Conservation (phyloP, 2,329 filamentous ascomycete genomes). For the Fusarium chlamydosporum region DNA sequence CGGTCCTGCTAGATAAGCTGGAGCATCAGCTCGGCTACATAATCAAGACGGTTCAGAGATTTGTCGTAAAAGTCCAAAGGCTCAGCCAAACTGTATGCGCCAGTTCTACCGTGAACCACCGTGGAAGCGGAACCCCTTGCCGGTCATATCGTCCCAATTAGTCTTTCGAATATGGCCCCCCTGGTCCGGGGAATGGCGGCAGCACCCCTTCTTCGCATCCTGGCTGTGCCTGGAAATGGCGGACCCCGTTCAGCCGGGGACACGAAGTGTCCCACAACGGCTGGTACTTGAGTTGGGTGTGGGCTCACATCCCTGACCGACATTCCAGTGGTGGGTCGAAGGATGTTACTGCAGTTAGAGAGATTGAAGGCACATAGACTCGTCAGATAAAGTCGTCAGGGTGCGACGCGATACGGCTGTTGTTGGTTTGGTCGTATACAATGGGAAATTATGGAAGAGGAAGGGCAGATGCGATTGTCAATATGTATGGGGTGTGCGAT, state of each 20-base stretch:
- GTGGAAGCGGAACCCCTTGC: slow-evolving; percentile 54
- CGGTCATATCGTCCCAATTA: slow-evolving; percentile 45
- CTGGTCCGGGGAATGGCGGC: slow-evolving; percentile 49
- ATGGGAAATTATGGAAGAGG: slow-evolving; percentile 37
- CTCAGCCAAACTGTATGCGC: slow-evolving; percentile 45
- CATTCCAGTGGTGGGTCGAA: slow-evolving; percentile 51
- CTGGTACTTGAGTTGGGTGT: slow-evolving; percentile 37
- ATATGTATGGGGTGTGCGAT: slow-evolving; percentile 32
- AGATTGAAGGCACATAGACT: slow-evolving; percentile 52
- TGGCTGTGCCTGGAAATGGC: slow-evolving; percentile 49
- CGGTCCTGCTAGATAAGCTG: slow-evolving; percentile 40
- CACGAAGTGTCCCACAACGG: slow-evolving; percentile 43
- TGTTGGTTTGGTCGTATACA: slow-evolving; percentile 45
- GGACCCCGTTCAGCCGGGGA: slow-evolving; percentile 38
- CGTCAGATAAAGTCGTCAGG: slow-evolving; percentile 47
- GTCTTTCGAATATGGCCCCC: slow-evolving; percentile 39
- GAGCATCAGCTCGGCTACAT: slow-evolving; percentile 40
- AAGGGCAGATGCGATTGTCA: slow-evolving; percentile 28
- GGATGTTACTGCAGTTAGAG: slow-evolving; percentile 52
- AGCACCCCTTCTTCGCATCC: slow-evolving; percentile 44
- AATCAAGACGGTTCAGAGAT: slow-evolving; percentile 34
- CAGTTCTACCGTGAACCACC: slow-evolving; percentile 44
- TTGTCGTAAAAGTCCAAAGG: slow-evolving; percentile 26
- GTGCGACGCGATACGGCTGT: slow-evolving; percentile 45
- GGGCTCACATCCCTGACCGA: slow-evolving; percentile 53